phyloP scores from a whole-genome alignment of 2,329 filamentous ascomycete species.

The Tothia fuscella region DNA sequence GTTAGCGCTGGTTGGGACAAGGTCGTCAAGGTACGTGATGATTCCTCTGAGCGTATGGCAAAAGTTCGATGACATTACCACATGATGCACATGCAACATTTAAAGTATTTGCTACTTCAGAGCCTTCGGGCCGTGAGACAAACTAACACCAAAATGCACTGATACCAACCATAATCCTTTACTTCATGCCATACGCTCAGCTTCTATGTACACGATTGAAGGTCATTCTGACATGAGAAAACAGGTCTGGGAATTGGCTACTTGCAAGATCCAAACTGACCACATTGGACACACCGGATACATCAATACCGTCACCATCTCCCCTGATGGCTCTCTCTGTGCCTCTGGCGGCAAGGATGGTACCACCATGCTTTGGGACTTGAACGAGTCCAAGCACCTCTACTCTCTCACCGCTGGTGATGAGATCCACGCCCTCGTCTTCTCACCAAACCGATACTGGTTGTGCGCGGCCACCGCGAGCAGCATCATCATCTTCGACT shows the following conservation, averaged over 20 bases:
- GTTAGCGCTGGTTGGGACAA: constrained; percentile 99
- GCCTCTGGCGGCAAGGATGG: constrained; percentile 99
- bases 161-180: constrained; percentile 38
- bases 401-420: constrained; percentile 99
- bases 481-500: constrained; percentile 99
- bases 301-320: constrained; percentile 99
- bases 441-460: constrained; percentile 99
- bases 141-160: constrained; percentile 76
- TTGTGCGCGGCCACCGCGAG: constrained; percentile 94
- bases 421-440: constrained; percentile 99
- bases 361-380: constrained; percentile 99
- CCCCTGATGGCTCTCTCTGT: constrained; percentile 96
- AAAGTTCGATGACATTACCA: constrained; percentile 8
- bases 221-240: background rate
- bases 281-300: constrained; percentile 99
- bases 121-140: constrained; percentile 96
- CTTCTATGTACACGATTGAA: background rate
- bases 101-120: constrained; percentile 99
- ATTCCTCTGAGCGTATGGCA: constrained; percentile 5
- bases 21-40: constrained; percentile 87
- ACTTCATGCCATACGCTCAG: constrained; percentile 2
- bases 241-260: constrained; percentile 98
- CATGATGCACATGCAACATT: constrained; percentile 55
- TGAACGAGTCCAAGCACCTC: constrained; percentile 99
- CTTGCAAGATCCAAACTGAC: constrained; percentile 99